Percentiles rank a stretch among this genome's conserved stretches.
These are phyloP conservation scores for Penicillium polonicum DNA, from an alignment of 2,329 filamentous ascomycete genomes.

Conservation along the genomic window DNA sequence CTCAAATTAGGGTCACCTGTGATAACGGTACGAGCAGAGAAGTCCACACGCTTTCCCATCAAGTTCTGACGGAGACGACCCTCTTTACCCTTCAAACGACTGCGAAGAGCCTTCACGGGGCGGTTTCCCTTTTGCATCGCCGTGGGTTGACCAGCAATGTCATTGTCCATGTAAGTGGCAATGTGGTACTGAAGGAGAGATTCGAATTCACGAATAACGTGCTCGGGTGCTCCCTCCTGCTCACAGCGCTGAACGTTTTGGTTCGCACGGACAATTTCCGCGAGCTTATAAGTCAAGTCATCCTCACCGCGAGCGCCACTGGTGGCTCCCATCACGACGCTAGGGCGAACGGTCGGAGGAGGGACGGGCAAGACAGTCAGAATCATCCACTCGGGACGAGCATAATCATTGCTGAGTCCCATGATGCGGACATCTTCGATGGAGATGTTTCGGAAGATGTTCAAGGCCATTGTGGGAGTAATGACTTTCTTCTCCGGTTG, in stretches of 20 bases:
- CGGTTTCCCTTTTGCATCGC: conserved; percentile 95
- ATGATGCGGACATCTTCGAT: conserved; percentile 80
- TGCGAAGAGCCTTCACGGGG: conserved; percentile 93
- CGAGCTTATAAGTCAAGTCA: conserved; percentile 98
- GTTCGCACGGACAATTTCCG: conserved; percentile 97
- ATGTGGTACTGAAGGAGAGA: conserved; percentile 94
- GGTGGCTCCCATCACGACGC: conserved; percentile 93
- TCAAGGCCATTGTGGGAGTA: conserved; percentile 78
- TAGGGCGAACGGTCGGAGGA: conserved; percentile 90
- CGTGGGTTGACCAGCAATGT: conserved; percentile 92
- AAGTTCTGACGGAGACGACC: conserved; percentile 95
- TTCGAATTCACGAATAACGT: conserved; percentile 89
- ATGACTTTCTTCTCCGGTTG: conserved; percentile 77
- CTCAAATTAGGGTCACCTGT: conserved; percentile 97
- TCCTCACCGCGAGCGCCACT: conserved; percentile 94
- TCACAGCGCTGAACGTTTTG: conserved; percentile 89
- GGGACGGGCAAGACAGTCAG: conserved; percentile 92
- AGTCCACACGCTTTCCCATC: conserved; percentile 99
- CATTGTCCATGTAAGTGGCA: conserved; percentile 99
- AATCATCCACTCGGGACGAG: conserved; percentile 97
- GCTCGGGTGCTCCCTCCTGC: conserved; percentile 84
- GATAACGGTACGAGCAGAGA: conserved; percentile 98
- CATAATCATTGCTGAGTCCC: conserved; percentile 91
- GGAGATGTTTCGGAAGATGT: conserved; percentile 81
- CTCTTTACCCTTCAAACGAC: conserved; percentile 98